A percentile compares a stretch with the other conserved stretches of the same genome.
Evolutionary conservation across 1,284 basidiomycete genomes (phyloP).

Genomic region (Pseudozyma pruni): DNA sequence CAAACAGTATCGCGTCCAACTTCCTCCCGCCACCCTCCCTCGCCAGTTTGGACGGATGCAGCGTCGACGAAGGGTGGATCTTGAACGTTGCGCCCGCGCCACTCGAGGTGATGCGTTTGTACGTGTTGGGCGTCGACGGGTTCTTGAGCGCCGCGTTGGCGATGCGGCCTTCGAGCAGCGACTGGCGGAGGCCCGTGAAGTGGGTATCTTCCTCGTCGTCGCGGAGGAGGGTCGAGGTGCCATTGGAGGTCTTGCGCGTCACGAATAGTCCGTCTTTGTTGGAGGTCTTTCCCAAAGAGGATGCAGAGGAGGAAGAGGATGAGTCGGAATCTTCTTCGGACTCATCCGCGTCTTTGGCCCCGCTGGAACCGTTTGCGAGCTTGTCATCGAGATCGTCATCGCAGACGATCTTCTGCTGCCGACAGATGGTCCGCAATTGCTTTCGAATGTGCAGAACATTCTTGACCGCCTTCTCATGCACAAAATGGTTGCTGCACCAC

Average conservation of each 20-base stretch:
- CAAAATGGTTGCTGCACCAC: conserved; percentile 62
- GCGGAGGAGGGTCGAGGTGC: background rate
- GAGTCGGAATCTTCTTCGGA: conserved; percentile 9
- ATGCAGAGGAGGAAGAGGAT: background rate
- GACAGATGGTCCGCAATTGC: conserved; percentile 58
- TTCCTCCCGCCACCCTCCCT: conserved; percentile 14
- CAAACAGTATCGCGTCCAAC: conserved; percentile 60
- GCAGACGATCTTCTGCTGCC: conserved; percentile 55
- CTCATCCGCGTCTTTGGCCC: conserved; percentile 1
- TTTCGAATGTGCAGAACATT: conserved; percentile 59
- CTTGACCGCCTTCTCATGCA: conserved; percentile 57
- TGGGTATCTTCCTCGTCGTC: conserved; percentile 26
- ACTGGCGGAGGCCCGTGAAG: conserved; percentile 46
- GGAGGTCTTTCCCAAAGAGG: background rate
- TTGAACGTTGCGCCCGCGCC: conserved; percentile 48
- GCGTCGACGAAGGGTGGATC: conserved; percentile 59
- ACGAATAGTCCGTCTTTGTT: conserved; percentile 28
- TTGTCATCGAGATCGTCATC: conserved; percentile 43
- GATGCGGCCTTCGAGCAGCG: conserved; percentile 50
- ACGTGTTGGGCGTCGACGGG: conserved; percentile 49
- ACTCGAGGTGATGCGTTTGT: conserved; percentile 37
- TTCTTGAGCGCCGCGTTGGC: conserved; percentile 54
- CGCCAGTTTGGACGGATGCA: conserved; percentile 47
- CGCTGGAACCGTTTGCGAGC: background rate
- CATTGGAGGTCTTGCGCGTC: conserved; percentile 16